Conservation (phyloP, 768 basidiomycete species). For the Cytidiella melzeri region DNA sequence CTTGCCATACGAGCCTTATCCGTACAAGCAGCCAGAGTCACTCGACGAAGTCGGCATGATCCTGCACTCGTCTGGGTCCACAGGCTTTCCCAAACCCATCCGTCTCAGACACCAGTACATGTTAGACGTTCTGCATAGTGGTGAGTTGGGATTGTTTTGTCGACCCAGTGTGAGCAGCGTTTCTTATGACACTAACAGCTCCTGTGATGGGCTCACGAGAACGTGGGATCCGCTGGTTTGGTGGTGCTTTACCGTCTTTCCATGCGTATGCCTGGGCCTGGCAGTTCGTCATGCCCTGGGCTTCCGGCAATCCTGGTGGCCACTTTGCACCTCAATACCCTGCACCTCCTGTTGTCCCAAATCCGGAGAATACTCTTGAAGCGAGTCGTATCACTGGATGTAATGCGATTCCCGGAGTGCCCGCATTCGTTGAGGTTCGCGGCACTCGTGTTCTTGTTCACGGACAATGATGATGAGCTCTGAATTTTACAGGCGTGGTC, state of each 20-base stretch:
- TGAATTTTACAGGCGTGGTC: slow-evolving; percentile 12
- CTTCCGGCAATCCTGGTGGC: background rate
- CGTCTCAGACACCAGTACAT: background rate
- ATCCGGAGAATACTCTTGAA: slow-evolving; percentile 7
- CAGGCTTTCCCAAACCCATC: slow-evolving; percentile 10
- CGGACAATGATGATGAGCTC: no score
- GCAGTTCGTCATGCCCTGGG: background rate
- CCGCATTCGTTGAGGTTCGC: slow-evolving; percentile 13
- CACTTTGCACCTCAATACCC: slow-evolving; percentile 6
- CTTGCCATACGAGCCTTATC: background rate
- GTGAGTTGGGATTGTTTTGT: no score
- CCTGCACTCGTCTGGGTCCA: slow-evolving; percentile 5
- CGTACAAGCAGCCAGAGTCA: background rate
- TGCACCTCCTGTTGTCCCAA: slow-evolving; percentile 11
- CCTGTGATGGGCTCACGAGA: background rate
- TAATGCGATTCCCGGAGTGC: slow-evolving; percentile 7
- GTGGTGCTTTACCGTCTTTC: slow-evolving; percentile 16
- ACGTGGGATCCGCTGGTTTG: slow-evolving; percentile 12
- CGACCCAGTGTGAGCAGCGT: no score
- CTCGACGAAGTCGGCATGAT: background rate
- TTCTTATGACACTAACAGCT: slow-evolving; percentile 1
- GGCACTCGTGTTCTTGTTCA: background rate
- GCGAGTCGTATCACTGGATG: slow-evolving; percentile 2
- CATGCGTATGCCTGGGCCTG: background rate
- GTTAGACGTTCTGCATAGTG: no score